Base-by-base conservation (phyloP, 805 yeast genomes). In the Candida golubevii region DNA sequence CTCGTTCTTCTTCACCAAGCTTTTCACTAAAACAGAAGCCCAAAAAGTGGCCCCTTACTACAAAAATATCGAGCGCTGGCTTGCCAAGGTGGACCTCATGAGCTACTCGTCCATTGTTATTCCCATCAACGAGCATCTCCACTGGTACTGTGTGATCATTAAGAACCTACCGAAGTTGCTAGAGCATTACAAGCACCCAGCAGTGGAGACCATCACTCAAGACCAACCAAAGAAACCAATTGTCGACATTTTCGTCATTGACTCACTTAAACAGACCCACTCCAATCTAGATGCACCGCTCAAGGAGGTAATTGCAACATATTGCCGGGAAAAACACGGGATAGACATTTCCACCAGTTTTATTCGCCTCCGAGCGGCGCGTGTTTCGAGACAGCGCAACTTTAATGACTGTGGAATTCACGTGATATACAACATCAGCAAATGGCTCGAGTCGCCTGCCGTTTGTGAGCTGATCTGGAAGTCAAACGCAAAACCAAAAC, bases 371-470 rank as follows among this genome's bases (percentile, higher is more conserved):
- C 60, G 69, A 40, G 61, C 69, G 7, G 80, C 82, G 5, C 58
- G 68, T 6, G 93, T 88, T 0, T 96, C 97, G 0, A 80, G 75
- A 46, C 99, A 93, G 58, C 80, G 82, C 28, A 93, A 93, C 60
- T 81, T 83, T 65, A 87, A 89, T 59, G 99, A 93, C 61, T 93
- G 99, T 67, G 99, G 99, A 1, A 79, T 93, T 15, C 97, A 87
- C 65, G 86, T 91, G 1, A 83, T 93, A 12, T 83, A 83, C 53
- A 89, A 85, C 54, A 74, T 83, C 10, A 68, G 71, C 45, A 78
- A 75, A 49, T 82, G 87, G 63, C 68, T 83, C 37, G 65, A 66
- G 23, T 63, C 77, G 33, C 78, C 80, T 0, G 53, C 53, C 0
- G 67, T 60, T 23, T 82, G 87, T 41, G 65, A 77, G 36, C 58